These are phyloP conservation scores for Chrysoporthe puriensis DNA, from an alignment of 2,329 filamentous ascomycete species.

Conservation along the genomic window DNA sequence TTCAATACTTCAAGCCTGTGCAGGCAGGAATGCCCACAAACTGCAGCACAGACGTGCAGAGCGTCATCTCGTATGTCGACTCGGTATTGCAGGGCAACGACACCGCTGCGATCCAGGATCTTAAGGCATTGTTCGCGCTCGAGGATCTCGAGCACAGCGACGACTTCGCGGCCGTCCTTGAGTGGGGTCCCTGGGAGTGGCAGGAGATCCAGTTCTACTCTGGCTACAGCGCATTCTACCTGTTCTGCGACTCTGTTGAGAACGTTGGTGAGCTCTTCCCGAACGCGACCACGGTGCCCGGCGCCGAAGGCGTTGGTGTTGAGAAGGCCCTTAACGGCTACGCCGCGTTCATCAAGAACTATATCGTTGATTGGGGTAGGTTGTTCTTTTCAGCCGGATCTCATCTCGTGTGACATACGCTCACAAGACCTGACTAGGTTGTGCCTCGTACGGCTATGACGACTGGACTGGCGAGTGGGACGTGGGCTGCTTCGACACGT, in stretches of 20 bases:
- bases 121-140: conserved; percentile 57
- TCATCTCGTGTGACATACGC: neutral
- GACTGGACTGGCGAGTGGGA: conserved; percentile 49
- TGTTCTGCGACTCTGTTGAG: conserved; percentile 55
- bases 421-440: conserved; percentile 27
- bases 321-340: conserved; percentile 56
- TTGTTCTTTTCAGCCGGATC: neutral
- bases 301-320: conserved; percentile 54
- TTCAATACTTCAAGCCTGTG: conserved; percentile 59
- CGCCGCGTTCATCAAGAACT: conserved; percentile 49
- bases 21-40: conserved; percentile 58
- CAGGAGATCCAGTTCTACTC: conserved; percentile 56
- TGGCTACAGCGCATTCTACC: conserved; percentile 45
- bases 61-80: conserved; percentile 58
- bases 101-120: conserved; percentile 42
- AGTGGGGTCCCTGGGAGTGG: conserved; percentile 62
- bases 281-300: conserved; percentile 48
- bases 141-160: conserved; percentile 47
- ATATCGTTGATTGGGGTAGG: conserved; percentile 47
- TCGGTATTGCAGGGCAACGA: conserved; percentile 44
- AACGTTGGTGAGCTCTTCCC: conserved; percentile 48
- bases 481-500: conserved; percentile 49
- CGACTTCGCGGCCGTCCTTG: conserved; percentile 53
- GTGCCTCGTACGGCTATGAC: conserved; percentile 48
- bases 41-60: conserved; percentile 55